Evolutionary conservation across 768 basidiomycete genomes (phyloP).

Genomic region (Boletus rubropictus): DNA sequence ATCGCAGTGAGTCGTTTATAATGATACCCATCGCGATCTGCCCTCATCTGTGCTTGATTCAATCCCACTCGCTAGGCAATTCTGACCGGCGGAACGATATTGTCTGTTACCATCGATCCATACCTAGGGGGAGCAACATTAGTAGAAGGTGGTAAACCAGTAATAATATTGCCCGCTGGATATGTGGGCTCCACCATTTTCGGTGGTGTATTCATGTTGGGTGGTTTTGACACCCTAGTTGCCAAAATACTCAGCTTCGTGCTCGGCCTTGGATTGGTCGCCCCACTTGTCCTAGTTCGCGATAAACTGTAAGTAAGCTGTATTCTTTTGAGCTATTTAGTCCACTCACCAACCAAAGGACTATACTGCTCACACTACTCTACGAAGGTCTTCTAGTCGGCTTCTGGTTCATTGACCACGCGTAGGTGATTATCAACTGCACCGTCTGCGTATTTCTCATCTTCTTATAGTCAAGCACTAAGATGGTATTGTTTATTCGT

Average conservation of each 20-base stretch:
- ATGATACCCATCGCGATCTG: constrained; percentile 1
- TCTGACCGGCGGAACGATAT: constrained; percentile 70
- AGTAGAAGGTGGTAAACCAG: constrained; percentile 71
- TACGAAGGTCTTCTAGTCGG: constrained; percentile 87
- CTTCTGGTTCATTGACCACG: constrained; percentile 95
- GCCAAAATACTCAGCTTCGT: constrained; percentile 92
- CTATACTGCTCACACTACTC: constrained; percentile 72
- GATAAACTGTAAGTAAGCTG: constrained; percentile 71
- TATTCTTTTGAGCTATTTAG: neutral
- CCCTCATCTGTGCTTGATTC: constrained; percentile 6
- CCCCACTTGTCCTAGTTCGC: constrained; percentile 78
- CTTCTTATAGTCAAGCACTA: constrained; percentile 55
- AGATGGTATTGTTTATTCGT: constrained; percentile 81
- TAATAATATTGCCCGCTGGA: constrained; percentile 68
- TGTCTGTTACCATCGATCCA: constrained; percentile 80
- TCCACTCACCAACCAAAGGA: constrained; percentile 43
- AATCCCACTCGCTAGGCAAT: constrained; percentile 48
- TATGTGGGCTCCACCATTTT: constrained; percentile 80
- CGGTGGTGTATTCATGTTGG: constrained; percentile 77
- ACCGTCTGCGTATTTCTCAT: constrained; percentile 8
- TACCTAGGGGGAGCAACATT: constrained; percentile 58
- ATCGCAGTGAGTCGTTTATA: constrained; percentile 47
- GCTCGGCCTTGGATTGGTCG: constrained; percentile 78
- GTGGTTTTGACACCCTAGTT: constrained; percentile 83
- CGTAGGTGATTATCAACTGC: constrained; percentile 40